phyloP scores from a whole-genome alignment of 805 yeast genomes.

The Gaillardinia entomophila region DNA sequence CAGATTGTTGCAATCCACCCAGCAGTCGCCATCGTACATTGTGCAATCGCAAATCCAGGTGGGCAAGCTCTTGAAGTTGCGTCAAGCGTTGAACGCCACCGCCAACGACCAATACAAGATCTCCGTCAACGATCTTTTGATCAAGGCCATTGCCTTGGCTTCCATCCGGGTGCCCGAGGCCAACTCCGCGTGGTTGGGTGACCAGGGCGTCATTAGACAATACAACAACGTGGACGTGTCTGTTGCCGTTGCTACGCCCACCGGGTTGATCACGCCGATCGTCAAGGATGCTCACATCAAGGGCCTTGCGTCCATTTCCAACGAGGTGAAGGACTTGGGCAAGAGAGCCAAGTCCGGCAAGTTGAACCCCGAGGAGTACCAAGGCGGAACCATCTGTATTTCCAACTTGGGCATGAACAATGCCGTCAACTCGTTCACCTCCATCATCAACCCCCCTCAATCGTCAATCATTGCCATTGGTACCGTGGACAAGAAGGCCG shows the following conservation, averaged over 20 bases:
- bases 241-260: slow-evolving; percentile 97
- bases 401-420: slow-evolving; percentile 98
- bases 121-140: slow-evolving; percentile 88
- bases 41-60: slow-evolving; percentile 86
- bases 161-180: slow-evolving; percentile 86
- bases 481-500: slow-evolving; percentile 86
- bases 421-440: slow-evolving; percentile 89
- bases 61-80: slow-evolving; percentile 82
- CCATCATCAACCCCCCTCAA: slow-evolving; percentile 98
- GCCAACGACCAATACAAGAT: slow-evolving; percentile 85
- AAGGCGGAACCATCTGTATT: slow-evolving; percentile 98
- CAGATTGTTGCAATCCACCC: slow-evolving; percentile 83
- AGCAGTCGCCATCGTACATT: slow-evolving; percentile 84
- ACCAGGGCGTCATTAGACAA: slow-evolving; percentile 87
- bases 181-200: slow-evolving; percentile 89
- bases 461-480: slow-evolving; percentile 91
- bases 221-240: slow-evolving; percentile 91
- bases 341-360: slow-evolving; percentile 94
- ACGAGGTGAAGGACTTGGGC: slow-evolving; percentile 85
- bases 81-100: slow-evolving; percentile 80
- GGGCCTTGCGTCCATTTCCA: slow-evolving; percentile 80
- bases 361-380: slow-evolving; percentile 93
- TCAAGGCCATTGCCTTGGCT: slow-evolving; percentile 93
- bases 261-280: slow-evolving; percentile 95
- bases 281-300: slow-evolving; percentile 81